Evolutionary conservation across 2,329 filamentous ascomycete species (phyloP).

Genomic region (Mycogone perniciosa): DNA sequence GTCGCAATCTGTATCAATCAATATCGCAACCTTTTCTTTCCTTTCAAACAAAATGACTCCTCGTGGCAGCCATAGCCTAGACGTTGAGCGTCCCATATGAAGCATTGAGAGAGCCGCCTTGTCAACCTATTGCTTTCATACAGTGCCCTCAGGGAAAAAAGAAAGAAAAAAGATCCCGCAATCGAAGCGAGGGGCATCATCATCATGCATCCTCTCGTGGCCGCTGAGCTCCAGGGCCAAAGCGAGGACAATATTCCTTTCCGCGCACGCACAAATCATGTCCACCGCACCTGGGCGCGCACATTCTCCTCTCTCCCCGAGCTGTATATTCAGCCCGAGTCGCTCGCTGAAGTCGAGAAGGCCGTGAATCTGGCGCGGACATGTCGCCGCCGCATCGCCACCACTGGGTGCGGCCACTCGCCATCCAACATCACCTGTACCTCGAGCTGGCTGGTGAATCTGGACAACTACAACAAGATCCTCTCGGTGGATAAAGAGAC

Average conservation of each 20-base stretch:
- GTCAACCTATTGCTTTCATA: too few relatives aligned
- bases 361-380: slow-evolving; percentile 71
- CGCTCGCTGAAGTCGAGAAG: slow-evolving; percentile 75
- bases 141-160: too few relatives aligned
- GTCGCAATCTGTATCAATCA: too few relatives aligned
- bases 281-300: slow-evolving; percentile 89
- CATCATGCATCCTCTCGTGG: slow-evolving; percentile 31
- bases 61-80: too few relatives aligned
- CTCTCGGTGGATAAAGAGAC: slow-evolving; percentile 61
- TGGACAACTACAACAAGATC: slow-evolving; percentile 74
- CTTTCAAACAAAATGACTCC: too few relatives aligned
- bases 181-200: neutral
- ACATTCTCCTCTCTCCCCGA: slow-evolving; percentile 87
- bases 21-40: too few relatives aligned
- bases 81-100: too few relatives aligned
- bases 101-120: too few relatives aligned
- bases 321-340: slow-evolving; percentile 81
- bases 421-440: slow-evolving; percentile 89
- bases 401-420: slow-evolving; percentile 87
- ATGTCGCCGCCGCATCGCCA: slow-evolving; percentile 75
- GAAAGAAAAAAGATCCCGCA: too few relatives aligned
- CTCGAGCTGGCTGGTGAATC: slow-evolving; percentile 88
- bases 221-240: slow-evolving; percentile 26
- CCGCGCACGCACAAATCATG: slow-evolving; percentile 63
- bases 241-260: slow-evolving; percentile 55